Conservation (phyloP, 139 green algal species). For the Chara braunii region DNA sequence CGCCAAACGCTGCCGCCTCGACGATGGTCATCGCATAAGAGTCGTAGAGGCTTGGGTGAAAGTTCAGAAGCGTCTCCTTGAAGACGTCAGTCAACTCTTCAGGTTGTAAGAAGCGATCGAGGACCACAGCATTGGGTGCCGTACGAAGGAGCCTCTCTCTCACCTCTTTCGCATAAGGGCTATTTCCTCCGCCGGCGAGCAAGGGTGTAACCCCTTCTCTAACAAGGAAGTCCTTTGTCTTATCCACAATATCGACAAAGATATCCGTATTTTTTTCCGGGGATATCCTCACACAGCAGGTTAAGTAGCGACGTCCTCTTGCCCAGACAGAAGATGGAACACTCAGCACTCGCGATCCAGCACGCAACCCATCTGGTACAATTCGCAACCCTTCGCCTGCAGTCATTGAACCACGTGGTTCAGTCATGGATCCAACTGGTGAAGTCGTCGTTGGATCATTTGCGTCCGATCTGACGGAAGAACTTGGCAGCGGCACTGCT, state of each 20-base stretch:
- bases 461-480: no score
- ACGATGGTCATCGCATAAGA: slow-evolving; percentile 84
- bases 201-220: slow-evolving; percentile 45
- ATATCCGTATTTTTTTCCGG: slow-evolving; percentile 71
- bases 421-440: no score
- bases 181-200: slow-evolving; percentile 26
- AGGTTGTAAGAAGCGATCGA: slow-evolving; percentile 20
- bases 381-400: no score
- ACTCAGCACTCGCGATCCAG: no score
- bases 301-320: slow-evolving; percentile 42
- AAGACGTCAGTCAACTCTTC: slow-evolving; percentile 51
- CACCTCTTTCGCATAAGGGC: slow-evolving; percentile 52
- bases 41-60: slow-evolving; percentile 68
- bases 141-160: slow-evolving; percentile 43
- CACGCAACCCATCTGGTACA: no score
- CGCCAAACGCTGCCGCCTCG: slow-evolving; percentile 69
- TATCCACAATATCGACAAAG: slow-evolving; percentile 57
- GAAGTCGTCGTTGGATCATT: no score
- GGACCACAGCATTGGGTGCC: slow-evolving; percentile 13
- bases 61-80: slow-evolving; percentile 65
- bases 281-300: slow-evolving; percentile 65
- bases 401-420: no score
- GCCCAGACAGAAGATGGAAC: no score
- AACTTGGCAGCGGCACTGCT: no score
- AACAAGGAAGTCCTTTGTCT: slow-evolving; percentile 43